Conservation (phyloP, 352 stramenopile species). For the Globisporangium paroecandrum region DNA sequence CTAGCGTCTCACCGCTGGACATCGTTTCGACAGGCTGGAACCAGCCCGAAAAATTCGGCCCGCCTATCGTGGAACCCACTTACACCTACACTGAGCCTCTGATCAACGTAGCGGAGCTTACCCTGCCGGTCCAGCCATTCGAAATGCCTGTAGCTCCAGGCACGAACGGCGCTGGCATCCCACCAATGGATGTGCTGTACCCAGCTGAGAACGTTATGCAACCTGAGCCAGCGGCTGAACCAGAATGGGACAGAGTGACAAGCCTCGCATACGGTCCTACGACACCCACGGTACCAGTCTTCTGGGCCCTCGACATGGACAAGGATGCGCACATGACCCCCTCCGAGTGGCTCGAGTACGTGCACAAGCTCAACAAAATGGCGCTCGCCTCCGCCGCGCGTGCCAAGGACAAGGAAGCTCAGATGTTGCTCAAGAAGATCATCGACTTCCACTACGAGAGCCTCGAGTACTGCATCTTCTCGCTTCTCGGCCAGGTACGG, state of each 20-base stretch:
- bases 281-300: background rate
- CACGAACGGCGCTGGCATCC: slow-evolving; percentile 1
- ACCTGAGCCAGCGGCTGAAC: background rate
- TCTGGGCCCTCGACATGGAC: slow-evolving; percentile 24
- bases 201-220: too few relatives aligned
- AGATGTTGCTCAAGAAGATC: slow-evolving; percentile 20
- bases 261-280: background rate
- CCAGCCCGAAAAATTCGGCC: too few relatives aligned
- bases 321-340: slow-evolving; percentile 17
- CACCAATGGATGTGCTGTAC: background rate
- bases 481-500: slow-evolving; percentile 19
- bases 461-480: slow-evolving; percentile 22
- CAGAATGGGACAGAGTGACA: background rate
- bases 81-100: background rate
- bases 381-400: slow-evolving; percentile 16
- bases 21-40: too few relatives aligned
- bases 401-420: slow-evolving; percentile 18
- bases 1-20: too few relatives aligned
- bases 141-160: background rate
- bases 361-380: slow-evolving; percentile 21
- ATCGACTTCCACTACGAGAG: slow-evolving; percentile 34
- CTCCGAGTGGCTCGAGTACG: slow-evolving; percentile 25
- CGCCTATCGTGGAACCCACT: too few relatives aligned
- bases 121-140: background rate
- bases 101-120: background rate